A percentile compares a stretch with the other conserved stretches of the same genome.
Evolutionary conservation across 345 rosid species (phyloP).

Genomic region (Kernera saxatilis): DNA sequence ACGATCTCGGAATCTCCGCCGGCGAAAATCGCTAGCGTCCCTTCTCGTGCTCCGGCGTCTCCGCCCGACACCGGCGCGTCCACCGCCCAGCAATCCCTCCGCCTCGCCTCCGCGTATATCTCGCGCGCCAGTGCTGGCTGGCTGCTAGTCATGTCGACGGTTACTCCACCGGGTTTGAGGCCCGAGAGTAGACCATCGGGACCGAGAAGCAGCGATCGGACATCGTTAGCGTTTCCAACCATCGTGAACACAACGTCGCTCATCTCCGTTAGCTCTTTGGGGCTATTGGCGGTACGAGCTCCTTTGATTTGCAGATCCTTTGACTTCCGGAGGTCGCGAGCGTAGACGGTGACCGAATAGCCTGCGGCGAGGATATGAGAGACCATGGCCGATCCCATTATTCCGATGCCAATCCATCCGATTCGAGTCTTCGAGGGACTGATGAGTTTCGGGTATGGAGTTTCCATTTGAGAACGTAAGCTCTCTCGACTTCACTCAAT

Average conservation of each 20-base stretch:
- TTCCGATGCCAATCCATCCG: slow-evolving; percentile 87
- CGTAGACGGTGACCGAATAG: slow-evolving; percentile 54
- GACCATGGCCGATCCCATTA: slow-evolving; percentile 89
- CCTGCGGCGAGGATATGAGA: slow-evolving; percentile 68
- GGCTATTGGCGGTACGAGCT: slow-evolving; percentile 44
- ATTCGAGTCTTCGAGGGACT: slow-evolving; percentile 47
- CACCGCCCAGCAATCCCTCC: slow-evolving; percentile 51
- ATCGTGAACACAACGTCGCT: slow-evolving; percentile 75
- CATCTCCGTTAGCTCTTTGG: slow-evolving; percentile 38
- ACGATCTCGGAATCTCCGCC: slow-evolving; percentile 59
- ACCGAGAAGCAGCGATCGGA: slow-evolving; percentile 54
- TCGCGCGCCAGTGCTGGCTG: slow-evolving; percentile 58
- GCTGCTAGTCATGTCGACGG: slow-evolving; percentile 69
- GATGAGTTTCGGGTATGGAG: slow-evolving; percentile 52
- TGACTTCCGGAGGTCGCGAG: slow-evolving; percentile 60
- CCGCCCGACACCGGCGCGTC: slow-evolving; percentile 82
- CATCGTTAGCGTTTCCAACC: slow-evolving; percentile 73
- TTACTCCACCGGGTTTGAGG: slow-evolving; percentile 52
- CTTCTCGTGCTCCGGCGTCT: slow-evolving; percentile 68
- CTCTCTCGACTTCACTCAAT: neutral
- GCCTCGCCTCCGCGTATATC: slow-evolving; percentile 43
- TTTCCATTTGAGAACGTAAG: slow-evolving; percentile 39
- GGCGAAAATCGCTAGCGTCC: slow-evolving; percentile 55
- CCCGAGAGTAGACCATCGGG: slow-evolving; percentile 48
- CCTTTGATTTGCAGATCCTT: slow-evolving; percentile 53